phyloP scores from a whole-genome alignment of 805 yeast species.

The Trichomonascus vanleenenianus region DNA sequence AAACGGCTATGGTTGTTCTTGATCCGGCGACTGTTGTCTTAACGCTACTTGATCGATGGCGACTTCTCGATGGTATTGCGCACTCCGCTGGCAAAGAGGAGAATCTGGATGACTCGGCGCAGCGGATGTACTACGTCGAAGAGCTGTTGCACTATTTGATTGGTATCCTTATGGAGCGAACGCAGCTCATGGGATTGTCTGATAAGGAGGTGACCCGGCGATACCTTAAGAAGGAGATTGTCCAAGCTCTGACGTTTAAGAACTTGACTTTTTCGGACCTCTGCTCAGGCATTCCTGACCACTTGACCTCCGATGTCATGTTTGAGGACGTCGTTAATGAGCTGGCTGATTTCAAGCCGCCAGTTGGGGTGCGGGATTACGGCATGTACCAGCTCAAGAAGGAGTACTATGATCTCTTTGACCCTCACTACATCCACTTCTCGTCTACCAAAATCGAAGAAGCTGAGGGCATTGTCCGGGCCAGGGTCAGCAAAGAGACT shows the following conservation, averaged over 20 bases:
- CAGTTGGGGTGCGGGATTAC: constrained; percentile 47
- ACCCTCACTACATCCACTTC: constrained; percentile 78
- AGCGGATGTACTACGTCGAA: constrained; percentile 59
- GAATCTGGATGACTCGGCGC: constrained; percentile 33
- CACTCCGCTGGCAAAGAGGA: constrained; percentile 16
- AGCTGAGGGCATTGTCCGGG: constrained; percentile 58
- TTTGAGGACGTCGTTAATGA: constrained; percentile 57
- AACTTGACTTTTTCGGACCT: constrained; percentile 66
- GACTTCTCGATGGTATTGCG: constrained; percentile 27
- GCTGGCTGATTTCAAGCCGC: constrained; percentile 55
- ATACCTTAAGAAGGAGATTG: constrained; percentile 59
- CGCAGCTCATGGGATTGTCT: constrained; percentile 43
- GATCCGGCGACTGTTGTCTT: constrained; percentile 50
- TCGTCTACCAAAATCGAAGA: constrained; percentile 76
- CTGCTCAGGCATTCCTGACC: constrained; percentile 65
- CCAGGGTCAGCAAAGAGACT: constrained; percentile 35
- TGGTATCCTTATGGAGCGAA: constrained; percentile 58
- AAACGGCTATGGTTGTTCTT: constrained; percentile 47
- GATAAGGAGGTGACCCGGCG: constrained; percentile 41
- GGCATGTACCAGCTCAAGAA: constrained; percentile 65
- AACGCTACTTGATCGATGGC: constrained; percentile 65
- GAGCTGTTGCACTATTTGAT: constrained; percentile 68
- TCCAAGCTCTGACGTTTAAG: constrained; percentile 75
- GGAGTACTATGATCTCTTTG: constrained; percentile 45
- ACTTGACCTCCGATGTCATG: constrained; percentile 58